Conservation (phyloP, 352 stramenopile species). For the Phytophthora cryptogea region DNA sequence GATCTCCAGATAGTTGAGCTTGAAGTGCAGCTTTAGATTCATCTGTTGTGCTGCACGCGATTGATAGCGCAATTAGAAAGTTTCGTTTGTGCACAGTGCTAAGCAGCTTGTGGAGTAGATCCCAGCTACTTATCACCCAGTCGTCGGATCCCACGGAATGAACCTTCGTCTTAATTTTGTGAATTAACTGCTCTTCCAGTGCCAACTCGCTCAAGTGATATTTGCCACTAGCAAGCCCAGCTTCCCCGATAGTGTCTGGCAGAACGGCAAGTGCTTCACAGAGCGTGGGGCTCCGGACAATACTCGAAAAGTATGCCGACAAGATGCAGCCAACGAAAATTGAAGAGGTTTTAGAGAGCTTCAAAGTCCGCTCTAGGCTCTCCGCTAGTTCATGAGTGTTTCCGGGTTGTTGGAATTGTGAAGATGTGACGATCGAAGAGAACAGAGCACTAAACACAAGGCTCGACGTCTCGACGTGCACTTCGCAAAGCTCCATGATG, state of each 20-base stretch:
- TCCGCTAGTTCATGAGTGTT: slow-evolving; percentile 14
- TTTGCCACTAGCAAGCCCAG: slow-evolving; percentile 63
- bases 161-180: slow-evolving; percentile 16
- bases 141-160: slow-evolving; percentile 18
- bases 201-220: slow-evolving; percentile 64
- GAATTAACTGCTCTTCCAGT: slow-evolving; percentile 68
- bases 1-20: slow-evolving; percentile 67
- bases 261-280: slow-evolving; percentile 41
- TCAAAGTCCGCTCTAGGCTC: slow-evolving; percentile 26
- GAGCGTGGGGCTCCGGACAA: slow-evolving; percentile 37
- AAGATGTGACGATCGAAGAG: slow-evolving; percentile 42
- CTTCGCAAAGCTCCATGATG: slow-evolving; percentile 64
- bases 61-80: slow-evolving; percentile 61
- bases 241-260: slow-evolving; percentile 48
- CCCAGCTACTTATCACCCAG: slow-evolving; percentile 46
- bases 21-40: slow-evolving; percentile 67
- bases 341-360: slow-evolving; percentile 33
- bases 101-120: slow-evolving; percentile 79
- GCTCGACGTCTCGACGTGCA: slow-evolving; percentile 48
- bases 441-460: slow-evolving; percentile 53
- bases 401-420: slow-evolving; percentile 36
- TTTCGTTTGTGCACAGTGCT: slow-evolving; percentile 68
- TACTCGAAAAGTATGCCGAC: slow-evolving; percentile 52
- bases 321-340: slow-evolving; percentile 43
- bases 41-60: slow-evolving; percentile 51